phyloP scores from a whole-genome alignment of 2,329 filamentous ascomycete genomes.

The Paramyrothecium sp. region DNA sequence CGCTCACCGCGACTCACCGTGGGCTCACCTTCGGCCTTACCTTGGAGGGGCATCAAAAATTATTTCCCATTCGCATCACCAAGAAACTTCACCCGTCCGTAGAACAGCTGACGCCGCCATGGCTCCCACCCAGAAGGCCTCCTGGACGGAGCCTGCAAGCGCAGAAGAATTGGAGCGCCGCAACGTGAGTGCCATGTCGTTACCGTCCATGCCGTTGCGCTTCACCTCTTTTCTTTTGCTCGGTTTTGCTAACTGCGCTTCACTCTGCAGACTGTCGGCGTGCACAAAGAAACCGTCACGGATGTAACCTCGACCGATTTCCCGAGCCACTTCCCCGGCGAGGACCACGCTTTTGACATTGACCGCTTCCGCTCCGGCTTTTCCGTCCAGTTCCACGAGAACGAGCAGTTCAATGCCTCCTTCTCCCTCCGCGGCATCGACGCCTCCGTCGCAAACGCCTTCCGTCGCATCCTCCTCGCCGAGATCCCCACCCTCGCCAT shows the following conservation, averaged over 20 bases:
- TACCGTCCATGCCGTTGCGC: neutral
- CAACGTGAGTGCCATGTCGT: conserved; percentile 43
- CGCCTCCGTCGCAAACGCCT: conserved; percentile 92
- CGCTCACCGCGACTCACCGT: conserved; percentile 8
- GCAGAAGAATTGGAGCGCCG: conserved; percentile 60
- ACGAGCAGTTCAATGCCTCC: conserved; percentile 71
- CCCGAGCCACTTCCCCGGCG: conserved; percentile 85
- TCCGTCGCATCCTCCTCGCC: conserved; percentile 91
- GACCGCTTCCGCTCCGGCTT: conserved; percentile 70
- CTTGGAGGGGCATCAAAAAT: conserved; percentile 31
- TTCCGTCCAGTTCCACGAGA: conserved; percentile 79
- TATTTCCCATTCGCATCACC: conserved; percentile 12
- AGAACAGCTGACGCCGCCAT: conserved; percentile 17
- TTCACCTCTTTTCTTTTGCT: neutral
- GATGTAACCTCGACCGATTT: conserved; percentile 89
- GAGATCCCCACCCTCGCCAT: conserved; percentile 95
- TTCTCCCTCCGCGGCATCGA: conserved; percentile 94
- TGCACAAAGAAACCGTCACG: conserved; percentile 87
- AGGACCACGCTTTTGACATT: conserved; percentile 79
- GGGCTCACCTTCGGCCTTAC: conserved; percentile 7
- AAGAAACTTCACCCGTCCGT: conserved; percentile 2
- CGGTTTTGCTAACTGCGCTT: conserved; percentile 3
- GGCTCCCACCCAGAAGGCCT: conserved; percentile 30
- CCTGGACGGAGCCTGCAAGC: conserved; percentile 37
- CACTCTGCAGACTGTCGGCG: conserved; percentile 67